Conservation (phyloP, 2,329 filamentous ascomycete genomes). For the Thielaviopsis ethacetica region DNA sequence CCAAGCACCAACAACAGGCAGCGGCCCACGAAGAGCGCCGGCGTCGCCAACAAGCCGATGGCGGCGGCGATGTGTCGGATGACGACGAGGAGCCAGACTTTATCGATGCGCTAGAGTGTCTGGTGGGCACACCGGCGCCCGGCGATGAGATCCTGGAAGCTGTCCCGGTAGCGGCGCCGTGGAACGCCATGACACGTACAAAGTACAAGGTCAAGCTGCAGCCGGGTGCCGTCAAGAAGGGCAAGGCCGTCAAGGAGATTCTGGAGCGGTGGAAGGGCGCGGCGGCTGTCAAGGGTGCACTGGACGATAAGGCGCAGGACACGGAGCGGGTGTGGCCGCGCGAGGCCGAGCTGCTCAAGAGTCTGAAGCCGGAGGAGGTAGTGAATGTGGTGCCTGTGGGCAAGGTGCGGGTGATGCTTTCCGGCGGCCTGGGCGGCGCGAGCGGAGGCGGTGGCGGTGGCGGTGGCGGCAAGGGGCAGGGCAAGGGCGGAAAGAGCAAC, state of each 20-base stretch:
- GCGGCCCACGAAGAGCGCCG: conserved; percentile 61
- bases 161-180: conserved; percentile 48
- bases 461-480: conserved; percentile 17
- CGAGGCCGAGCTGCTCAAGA: conserved; percentile 72
- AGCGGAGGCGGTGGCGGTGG: conserved; percentile 24
- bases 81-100: conserved; percentile 43
- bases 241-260: conserved; percentile 84
- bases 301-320: conserved; percentile 45
- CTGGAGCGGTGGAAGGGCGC: conserved; percentile 64
- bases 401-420: conserved; percentile 65
- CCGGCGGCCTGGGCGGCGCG: conserved; percentile 32
- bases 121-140: conserved; percentile 61
- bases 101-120: conserved; percentile 43
- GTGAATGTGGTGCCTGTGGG: conserved; percentile 66
- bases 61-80: conserved; percentile 31
- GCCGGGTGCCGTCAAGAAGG: conserved; percentile 78
- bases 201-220: conserved; percentile 96
- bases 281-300: conserved; percentile 36
- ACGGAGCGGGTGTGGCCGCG: conserved; percentile 67
- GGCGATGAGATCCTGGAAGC: conserved; percentile 69
- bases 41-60: conserved; percentile 14
- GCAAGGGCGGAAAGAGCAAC: conserved; percentile 19
- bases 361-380: conserved; percentile 65
- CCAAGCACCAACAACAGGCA: conserved; percentile 57
- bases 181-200: conserved; percentile 46